Conservation (phyloP, 768 basidiomycete genomes). For the Rubroboletus satanas region DNA sequence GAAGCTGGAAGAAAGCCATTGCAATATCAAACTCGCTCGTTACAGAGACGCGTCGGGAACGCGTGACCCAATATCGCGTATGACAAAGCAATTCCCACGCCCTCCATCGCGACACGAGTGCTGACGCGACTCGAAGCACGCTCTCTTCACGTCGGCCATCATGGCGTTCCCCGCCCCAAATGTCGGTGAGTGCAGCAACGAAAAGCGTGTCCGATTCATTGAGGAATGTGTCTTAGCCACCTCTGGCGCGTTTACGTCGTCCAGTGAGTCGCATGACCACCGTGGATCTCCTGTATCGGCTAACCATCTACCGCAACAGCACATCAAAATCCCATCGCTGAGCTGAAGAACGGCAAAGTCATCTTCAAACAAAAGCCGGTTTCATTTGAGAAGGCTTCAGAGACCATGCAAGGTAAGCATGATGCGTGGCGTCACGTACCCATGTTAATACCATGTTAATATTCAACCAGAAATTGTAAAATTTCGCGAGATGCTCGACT, state of each 20-base stretch:
- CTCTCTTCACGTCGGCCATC: constrained; percentile 11
- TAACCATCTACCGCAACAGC: constrained; percentile 27
- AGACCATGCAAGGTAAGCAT: constrained; percentile 72
- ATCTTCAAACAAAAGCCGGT: constrained; percentile 71
- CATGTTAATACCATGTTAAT: constrained; percentile 7
- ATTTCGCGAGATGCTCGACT: constrained; percentile 70
- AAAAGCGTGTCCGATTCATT: constrained; percentile 4
- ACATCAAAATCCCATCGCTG: constrained; percentile 46
- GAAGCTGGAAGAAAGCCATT: constrained; percentile 68
- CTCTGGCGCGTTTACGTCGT: constrained; percentile 5
- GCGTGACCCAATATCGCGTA: constrained; percentile 44
- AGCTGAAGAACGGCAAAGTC: constrained; percentile 75
- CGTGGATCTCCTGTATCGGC: background rate
- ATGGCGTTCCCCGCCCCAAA: constrained; percentile 20
- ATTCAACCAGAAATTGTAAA: constrained; percentile 60
- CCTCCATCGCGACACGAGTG: constrained; percentile 13
- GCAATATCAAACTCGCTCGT: background rate
- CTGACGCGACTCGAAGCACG: constrained; percentile 16
- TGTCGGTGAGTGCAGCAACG: constrained; percentile 13
- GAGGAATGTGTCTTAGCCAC: constrained; percentile 9
- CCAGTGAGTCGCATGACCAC: constrained; percentile 15
- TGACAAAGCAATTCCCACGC: constrained; percentile 32
- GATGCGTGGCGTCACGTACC: background rate
- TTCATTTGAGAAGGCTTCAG: constrained; percentile 73
- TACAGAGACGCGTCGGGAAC: constrained; percentile 40